A percentile compares a stretch with the other conserved stretches of the same genome.
These are phyloP conservation scores for Rhododendron molle DNA, from an alignment of 148 eudicot species.

Conservation along the genomic window DNA sequence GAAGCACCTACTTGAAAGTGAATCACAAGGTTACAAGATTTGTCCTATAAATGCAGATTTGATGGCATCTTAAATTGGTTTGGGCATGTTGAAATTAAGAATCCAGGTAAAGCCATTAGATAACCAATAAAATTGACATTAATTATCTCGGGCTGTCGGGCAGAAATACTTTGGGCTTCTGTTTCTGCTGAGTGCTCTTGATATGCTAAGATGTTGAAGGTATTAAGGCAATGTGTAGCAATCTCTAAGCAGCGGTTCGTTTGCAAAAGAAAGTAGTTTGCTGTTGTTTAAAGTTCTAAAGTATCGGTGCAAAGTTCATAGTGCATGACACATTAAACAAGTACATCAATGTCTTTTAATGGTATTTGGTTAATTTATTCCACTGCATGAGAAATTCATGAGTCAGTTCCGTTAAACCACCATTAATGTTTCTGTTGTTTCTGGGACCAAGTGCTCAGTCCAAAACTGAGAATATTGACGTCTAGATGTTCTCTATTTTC, in stretches of 20 bases:
- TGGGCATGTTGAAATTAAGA: too few relatives aligned
- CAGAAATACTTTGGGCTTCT: too few relatives aligned
- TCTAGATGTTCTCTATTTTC: not conserved
- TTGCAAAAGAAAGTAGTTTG: not conserved
- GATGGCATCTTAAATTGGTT: too few relatives aligned
- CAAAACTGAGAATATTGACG: conserved; percentile 2
- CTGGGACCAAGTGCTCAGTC: not conserved
- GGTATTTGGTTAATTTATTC: not conserved
- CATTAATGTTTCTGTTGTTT: not conserved
- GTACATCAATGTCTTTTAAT: not conserved
- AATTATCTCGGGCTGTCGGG: too few relatives aligned
- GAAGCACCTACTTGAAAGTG: not conserved
- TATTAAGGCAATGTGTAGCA: too few relatives aligned
- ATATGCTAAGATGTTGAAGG: too few relatives aligned
- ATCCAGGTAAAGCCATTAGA: too few relatives aligned
- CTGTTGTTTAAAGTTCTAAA: not conserved
- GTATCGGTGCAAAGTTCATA: not conserved
- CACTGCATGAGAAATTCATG: not conserved
- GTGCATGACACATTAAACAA: not conserved
- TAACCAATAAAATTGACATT: too few relatives aligned
- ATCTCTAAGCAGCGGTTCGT: too few relatives aligned
- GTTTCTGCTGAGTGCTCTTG: too few relatives aligned
- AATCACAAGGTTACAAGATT: too few relatives aligned
- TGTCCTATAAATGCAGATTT: too few relatives aligned
- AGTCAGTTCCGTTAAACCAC: not conserved